Percentiles rank a stretch among this genome's conserved stretches.
Conservation (phyloP, 192 early-diverging fungal genomes). For the Mortierella claussenii region DNA sequence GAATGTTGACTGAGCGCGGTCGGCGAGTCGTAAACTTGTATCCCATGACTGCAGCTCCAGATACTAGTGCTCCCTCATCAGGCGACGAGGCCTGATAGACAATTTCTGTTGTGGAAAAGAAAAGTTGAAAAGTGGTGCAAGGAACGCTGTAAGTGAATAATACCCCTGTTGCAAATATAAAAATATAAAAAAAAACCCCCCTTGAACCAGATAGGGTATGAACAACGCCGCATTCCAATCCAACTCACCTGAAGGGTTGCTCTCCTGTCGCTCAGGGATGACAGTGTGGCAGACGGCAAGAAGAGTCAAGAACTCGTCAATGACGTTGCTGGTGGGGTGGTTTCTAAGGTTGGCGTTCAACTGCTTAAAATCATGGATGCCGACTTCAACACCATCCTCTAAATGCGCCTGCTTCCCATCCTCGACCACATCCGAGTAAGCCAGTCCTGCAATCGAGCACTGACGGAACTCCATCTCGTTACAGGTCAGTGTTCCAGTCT, state of each 20-base stretch:
- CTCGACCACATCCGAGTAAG: slow-evolving; percentile 91
- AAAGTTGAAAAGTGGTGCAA: neutral
- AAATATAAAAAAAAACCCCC: no score
- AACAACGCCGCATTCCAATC: neutral
- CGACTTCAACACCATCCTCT: slow-evolving; percentile 76
- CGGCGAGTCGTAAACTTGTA: slow-evolving; percentile 77
- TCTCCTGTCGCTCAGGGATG: slow-evolving; percentile 84
- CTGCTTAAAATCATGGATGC: slow-evolving; percentile 72
- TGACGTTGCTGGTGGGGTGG: slow-evolving; percentile 69
- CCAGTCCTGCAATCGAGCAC: slow-evolving; percentile 91
- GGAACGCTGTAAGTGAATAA: neutral
- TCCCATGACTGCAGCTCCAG: slow-evolving; percentile 71
- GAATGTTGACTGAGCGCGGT: slow-evolving; percentile 67
- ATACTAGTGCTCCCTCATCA: slow-evolving; percentile 95
- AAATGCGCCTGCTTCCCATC: slow-evolving; percentile 87
- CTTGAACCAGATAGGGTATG: no score
- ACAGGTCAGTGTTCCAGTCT: slow-evolving; percentile 89
- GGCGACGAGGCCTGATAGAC: slow-evolving; percentile 96
- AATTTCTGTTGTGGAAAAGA: slow-evolving; percentile 60
- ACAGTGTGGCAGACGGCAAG: slow-evolving; percentile 98
- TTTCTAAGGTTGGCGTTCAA: slow-evolving; percentile 66
- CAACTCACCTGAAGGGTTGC: slow-evolving; percentile 40
- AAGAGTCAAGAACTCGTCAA: slow-evolving; percentile 91
- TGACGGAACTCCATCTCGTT: slow-evolving; percentile 91
- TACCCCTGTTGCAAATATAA: no score